A percentile compares a stretch with the other conserved stretches of the same genome.
phyloP scores from a whole-genome alignment of 1,284 basidiomycete species.

The Naganishia albida region DNA sequence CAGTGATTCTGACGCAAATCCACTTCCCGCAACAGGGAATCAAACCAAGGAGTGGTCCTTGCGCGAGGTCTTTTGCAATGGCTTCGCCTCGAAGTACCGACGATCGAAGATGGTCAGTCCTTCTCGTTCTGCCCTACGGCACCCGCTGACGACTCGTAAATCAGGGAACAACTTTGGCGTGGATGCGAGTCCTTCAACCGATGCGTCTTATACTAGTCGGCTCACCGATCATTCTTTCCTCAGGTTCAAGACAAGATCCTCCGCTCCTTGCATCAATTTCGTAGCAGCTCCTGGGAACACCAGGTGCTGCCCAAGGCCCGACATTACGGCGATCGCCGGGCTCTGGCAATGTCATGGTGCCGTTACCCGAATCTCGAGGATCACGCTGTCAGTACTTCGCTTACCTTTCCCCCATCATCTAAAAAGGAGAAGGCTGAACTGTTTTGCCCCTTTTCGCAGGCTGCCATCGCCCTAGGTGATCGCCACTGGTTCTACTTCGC shows the following conservation, averaged over 20 bases:
- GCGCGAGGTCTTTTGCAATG: conserved; percentile 6
- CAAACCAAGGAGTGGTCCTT: background rate
- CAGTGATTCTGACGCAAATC: background rate
- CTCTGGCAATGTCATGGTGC: conserved; percentile 19
- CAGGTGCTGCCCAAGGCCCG: conserved; percentile 3
- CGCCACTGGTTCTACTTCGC: conserved; percentile 21
- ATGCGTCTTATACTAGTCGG: too few species aligned
- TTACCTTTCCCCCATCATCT: background rate
- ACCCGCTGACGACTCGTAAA: conserved; percentile 21
- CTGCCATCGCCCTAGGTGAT: conserved; percentile 28
- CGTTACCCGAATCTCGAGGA: conserved; percentile 28
- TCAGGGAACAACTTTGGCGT: conserved; percentile 32
- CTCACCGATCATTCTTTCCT: background rate
- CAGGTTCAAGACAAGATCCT: conserved; percentile 25
- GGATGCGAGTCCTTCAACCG: background rate
- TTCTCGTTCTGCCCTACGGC: background rate
- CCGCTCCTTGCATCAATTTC: background rate
- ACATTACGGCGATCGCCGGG: conserved; percentile 26
- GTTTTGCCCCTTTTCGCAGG: background rate
- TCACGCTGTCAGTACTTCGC: conserved; percentile 25
- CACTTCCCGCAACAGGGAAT: background rate
- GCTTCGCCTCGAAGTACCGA: conserved; percentile 23
- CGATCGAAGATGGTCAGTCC: conserved; percentile 25
- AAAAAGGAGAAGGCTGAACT: background rate
- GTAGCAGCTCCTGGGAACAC: background rate